phyloP scores from a whole-genome alignment of 2,329 filamentous ascomycete species.

The Rhynchosporium secalis region DNA sequence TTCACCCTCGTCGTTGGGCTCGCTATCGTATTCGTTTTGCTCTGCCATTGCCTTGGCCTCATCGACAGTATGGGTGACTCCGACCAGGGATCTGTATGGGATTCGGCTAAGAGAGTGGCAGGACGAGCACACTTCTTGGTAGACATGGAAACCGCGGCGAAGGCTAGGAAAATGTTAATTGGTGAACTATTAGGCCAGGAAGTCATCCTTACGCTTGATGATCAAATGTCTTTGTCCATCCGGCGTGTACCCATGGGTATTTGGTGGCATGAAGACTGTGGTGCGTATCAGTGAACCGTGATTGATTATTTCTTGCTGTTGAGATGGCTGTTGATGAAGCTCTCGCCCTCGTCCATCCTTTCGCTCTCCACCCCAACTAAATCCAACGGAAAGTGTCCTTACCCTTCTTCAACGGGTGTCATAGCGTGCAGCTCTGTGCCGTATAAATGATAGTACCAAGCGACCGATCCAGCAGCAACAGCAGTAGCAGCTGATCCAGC shows the following conservation, averaged over 20 bases:
- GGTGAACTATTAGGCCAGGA: conserved; percentile 12
- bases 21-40: conserved; percentile 97
- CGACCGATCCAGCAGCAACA: conserved; percentile 83
- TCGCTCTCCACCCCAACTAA: neutral
- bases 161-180: conserved; percentile 58
- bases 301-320: neutral
- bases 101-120: conserved; percentile 97
- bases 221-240: conserved; percentile 94
- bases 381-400: conserved; percentile 47
- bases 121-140: conserved; percentile 95
- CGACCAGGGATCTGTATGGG: conserved; percentile 89
- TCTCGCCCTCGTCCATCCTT: conserved; percentile 19
- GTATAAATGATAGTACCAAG: conserved; percentile 98
- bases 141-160: conserved; percentile 98
- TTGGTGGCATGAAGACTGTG: conserved; percentile 81
- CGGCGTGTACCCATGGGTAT: conserved; percentile 94
- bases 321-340: conserved; percentile 19
- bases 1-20: conserved; percentile 96
- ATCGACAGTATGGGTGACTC: conserved; percentile 89
- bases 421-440: conserved; percentile 83
- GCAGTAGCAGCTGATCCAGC: conserved; percentile 84
- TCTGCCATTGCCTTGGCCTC: conserved; percentile 97
- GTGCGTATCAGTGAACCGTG: conserved; percentile 36
- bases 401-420: conserved; percentile 98
- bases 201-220: conserved; percentile 78